Base-by-base conservation (phyloP, 352 stramenopile genomes). In the Pythium diclinum region DNA sequence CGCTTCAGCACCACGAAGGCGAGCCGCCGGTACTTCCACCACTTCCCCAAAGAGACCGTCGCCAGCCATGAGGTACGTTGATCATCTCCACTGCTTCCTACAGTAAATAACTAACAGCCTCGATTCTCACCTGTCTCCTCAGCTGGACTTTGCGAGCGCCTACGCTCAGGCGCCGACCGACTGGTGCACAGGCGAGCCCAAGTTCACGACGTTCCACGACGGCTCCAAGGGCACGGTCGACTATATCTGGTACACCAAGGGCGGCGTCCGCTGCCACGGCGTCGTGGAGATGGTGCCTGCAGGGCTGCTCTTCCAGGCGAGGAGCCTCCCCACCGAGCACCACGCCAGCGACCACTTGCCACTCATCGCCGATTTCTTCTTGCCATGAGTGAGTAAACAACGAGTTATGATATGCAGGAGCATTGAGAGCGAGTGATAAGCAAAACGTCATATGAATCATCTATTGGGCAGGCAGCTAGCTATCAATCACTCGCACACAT, bases 161-260 rank as follows among this genome's bases (percentile, higher is more conserved):
- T 91, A 91, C 47, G 82, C 79, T 6, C 82, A 91, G 49, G 60
- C 52, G 11, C 82, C 82, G 3, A 78, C 78, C 42, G 49, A 69
- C 9, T 25, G 47, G 3, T 78, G 71, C 58, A 91, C 79, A 5
- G 82, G 82, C 17, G 82, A 91, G 51, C 82, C 82, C 14, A 87
- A 88, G 71, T 88, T 86, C 53, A 91, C 82, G 58, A 88, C 79
- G 32, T 89, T 88, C 64, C 82, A 91, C 61, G 76, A 69, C 16
- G 68, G 72, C 38, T 78, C 74, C 40, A 89, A 89, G 47, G 67
- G 59, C 25, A 72, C 82, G 6, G 82, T 91, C 32, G 82, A 91
- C 74, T 91, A 91, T 69, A 76, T 91, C 42, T 91, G 82, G 82
- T 89, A 75, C 69, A 77, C 79, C 28, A 63, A 38, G 1, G 69